phyloP scores from a whole-genome alignment of 2,329 filamentous ascomycete species.

The Colletotrichum lupini region DNA sequence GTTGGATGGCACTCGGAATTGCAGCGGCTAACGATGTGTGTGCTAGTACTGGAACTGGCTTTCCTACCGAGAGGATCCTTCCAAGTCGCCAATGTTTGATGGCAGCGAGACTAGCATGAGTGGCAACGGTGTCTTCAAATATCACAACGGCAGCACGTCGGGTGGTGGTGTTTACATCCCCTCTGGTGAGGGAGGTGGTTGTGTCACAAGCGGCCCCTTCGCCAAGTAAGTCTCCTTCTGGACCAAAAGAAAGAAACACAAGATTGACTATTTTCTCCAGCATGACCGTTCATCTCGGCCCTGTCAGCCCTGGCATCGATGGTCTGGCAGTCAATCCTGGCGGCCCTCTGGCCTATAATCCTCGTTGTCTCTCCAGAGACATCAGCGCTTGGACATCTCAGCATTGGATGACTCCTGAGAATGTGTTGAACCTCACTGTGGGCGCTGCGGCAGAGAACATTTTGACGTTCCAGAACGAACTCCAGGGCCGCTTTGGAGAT shows the following conservation, averaged over 20 bases:
- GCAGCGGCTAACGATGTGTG: neutral
- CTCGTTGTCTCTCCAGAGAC: slow-evolving; percentile 44
- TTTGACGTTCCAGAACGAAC: slow-evolving; percentile 45
- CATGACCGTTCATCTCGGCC: slow-evolving; percentile 44
- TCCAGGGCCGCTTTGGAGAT: slow-evolving; percentile 43
- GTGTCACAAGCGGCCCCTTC: slow-evolving; percentile 61
- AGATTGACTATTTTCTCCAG: slow-evolving; percentile 1
- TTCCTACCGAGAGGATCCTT: slow-evolving; percentile 35
- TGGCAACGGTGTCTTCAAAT: slow-evolving; percentile 48
- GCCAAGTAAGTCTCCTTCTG: slow-evolving; percentile 49
- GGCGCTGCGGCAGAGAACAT: slow-evolving; percentile 41
- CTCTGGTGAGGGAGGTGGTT: slow-evolving; percentile 51
- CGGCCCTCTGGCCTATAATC: slow-evolving; percentile 39
- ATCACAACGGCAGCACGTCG: slow-evolving; percentile 41
- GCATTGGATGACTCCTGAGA: slow-evolving; percentile 37
- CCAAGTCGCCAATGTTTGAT: slow-evolving; percentile 51
- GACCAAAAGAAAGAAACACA: neutral
- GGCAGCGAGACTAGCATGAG: slow-evolving; percentile 51
- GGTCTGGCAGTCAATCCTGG: slow-evolving; percentile 39
- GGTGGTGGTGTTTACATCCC: slow-evolving; percentile 44
- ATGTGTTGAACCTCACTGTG: slow-evolving; percentile 38
- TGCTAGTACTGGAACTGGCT: slow-evolving; percentile 50
- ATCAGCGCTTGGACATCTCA: slow-evolving; percentile 38
- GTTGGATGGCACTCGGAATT: neutral
- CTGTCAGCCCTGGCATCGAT: slow-evolving; percentile 37